Evolutionary conservation across 2,329 filamentous ascomycete species (phyloP).

Genomic region (Cercospora sesami): DNA sequence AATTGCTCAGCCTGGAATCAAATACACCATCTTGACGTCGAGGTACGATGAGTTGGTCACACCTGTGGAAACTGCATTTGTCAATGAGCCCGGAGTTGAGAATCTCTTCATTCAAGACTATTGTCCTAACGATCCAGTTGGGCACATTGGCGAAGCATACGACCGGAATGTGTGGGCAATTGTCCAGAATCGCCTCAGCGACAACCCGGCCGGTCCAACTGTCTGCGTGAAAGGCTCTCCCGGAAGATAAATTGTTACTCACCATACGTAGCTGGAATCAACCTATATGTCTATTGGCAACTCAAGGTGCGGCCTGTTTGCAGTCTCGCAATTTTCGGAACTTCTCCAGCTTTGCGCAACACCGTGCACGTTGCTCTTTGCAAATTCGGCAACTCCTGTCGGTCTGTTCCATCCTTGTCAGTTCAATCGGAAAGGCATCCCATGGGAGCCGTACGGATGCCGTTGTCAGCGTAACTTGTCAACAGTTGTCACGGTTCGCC

Average conservation of each 20-base stretch:
- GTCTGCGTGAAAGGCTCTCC: slow-evolving; percentile 25
- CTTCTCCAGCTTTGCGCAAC: not conserved
- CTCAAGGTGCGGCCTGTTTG: not conserved
- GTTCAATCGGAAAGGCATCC: not conserved
- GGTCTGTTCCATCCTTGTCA: not conserved
- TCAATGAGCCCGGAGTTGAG: slow-evolving; percentile 28
- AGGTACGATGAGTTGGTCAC: slow-evolving; percentile 31
- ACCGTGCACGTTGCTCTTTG: not conserved
- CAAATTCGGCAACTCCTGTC: not conserved
- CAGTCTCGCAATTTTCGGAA: not conserved
- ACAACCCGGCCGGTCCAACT: slow-evolving; percentile 22
- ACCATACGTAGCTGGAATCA: not conserved
- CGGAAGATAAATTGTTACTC: slow-evolving; percentile 8
- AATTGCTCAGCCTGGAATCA: slow-evolving; percentile 27
- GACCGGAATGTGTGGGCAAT: slow-evolving; percentile 30
- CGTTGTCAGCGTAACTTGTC: not conserved
- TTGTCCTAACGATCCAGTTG: slow-evolving; percentile 27
- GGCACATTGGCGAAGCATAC: slow-evolving; percentile 32
- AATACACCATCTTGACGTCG: slow-evolving; percentile 27
- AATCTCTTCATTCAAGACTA: slow-evolving; percentile 31
- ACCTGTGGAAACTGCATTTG: slow-evolving; percentile 26
- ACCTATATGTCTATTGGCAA: not conserved
- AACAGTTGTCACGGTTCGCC: not conserved
- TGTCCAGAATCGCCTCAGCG: slow-evolving; percentile 28
- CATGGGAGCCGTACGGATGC: not conserved